phyloP scores from a whole-genome alignment of 108 stramenopile genomes.

The Hondaea fermentalgiana region DNA sequence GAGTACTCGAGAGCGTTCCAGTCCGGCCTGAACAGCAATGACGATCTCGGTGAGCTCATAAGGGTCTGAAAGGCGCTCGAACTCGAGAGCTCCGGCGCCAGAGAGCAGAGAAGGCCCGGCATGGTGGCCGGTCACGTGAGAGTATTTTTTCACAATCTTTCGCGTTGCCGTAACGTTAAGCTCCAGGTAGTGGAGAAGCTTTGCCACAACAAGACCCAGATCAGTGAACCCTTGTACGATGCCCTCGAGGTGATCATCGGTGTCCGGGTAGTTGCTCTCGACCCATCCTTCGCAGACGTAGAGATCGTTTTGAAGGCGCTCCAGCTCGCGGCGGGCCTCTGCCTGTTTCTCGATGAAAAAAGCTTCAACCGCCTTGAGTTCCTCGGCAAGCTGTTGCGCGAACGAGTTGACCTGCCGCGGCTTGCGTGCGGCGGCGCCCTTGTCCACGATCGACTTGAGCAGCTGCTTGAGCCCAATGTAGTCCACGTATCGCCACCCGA shows the following conservation, averaged over 20 bases:
- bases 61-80: not conserved
- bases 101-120: not conserved
- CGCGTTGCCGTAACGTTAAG: not conserved
- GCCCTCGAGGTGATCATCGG: not conserved
- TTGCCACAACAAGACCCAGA: not conserved
- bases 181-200: not conserved
- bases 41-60: conserved; percentile 7
- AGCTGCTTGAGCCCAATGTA: not conserved
- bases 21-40: not conserved
- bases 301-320: not conserved
- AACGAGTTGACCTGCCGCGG: not conserved
- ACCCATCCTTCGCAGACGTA: conserved; percentile 11
- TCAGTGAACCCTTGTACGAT: not conserved
- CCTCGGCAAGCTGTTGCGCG: not conserved
- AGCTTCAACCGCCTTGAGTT: not conserved
- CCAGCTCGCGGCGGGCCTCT: not conserved
- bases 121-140: conserved; percentile 3
- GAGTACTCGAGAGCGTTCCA: not conserved
- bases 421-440: not conserved
- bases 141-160: not conserved
- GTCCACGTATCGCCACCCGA: conserved; percentile 2
- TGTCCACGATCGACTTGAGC: not conserved
- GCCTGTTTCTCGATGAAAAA: not conserved
- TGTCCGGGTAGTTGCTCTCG: not conserved
- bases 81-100: not conserved